Evolutionary conservation across 345 rosid species (phyloP), one percentile per base, ranked within the genome.

Genomic region (Populus ilicifolia): DNA sequence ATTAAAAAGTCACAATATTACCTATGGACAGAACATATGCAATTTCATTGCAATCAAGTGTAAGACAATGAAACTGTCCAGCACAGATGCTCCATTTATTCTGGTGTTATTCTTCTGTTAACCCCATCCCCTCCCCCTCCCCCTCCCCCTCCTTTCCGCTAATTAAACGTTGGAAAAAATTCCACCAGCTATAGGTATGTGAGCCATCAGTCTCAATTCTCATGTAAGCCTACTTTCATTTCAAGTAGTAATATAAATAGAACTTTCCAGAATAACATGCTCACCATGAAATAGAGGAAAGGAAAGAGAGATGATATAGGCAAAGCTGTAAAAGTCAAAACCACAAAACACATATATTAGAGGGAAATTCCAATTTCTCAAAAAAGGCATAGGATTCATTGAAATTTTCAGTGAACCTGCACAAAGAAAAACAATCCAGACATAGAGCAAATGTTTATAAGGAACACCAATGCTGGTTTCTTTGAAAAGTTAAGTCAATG

Each of bases 251-350:
- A n/a, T 23, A 59, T 20, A 20, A 5, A 59, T 46, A 59, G 21
- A 54, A 70, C 1, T 6, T 17, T 61, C 9, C 43, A 7, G 41
- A 48, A 5, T 35, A 69, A 70, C 5, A 43, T 66, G 67, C 89
- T 79, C 84, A 92, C 97, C 93, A 91, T 91, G 85, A 89, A 93
- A 85, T 93, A 93, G 8, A 91, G 85, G 83, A 89, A 93, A 8
- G 97, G 97, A 73, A 93, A 93, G 6, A 93, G 91, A 21, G 94
- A 91, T 25, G 96, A 84, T 77, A 82, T 90, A 8, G 89, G 96
- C 85, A 93, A 80, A 83, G 94, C 96, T 93, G 97, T 84, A 82
- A 72, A 67, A 52, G 14, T 6, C 41, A 69, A 39, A 69, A 82
- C 30, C 39, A 44, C 3, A 61, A 25, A 39, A 12, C 48, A 38